Percentiles rank a stretch among this genome's conserved stretches.
Evolutionary conservation across 2,329 filamentous ascomycete genomes (phyloP).

Genomic region (Apiospora koreana): DNA sequence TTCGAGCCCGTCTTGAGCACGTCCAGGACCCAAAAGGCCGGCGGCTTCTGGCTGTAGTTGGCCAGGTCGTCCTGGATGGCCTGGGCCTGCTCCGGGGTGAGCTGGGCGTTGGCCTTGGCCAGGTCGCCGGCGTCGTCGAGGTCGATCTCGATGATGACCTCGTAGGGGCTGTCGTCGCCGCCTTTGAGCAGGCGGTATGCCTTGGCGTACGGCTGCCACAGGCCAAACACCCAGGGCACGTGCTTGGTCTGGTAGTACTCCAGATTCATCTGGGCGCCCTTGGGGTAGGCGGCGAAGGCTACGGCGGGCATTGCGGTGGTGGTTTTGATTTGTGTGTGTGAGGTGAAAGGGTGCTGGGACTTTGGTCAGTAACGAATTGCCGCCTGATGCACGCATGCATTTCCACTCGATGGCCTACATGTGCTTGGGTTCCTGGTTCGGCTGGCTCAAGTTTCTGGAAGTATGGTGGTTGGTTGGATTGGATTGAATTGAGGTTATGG

Average conservation of each 20-base stretch:
- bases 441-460: too few relatives aligned
- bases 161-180: conserved; percentile 15
- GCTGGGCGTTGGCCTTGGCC: conserved; percentile 4
- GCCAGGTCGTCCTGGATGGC: conserved; percentile 13
- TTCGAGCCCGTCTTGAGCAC: background rate
- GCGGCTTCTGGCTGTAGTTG: conserved; percentile 16
- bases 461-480: too few relatives aligned
- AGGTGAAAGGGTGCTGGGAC: background rate
- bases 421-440: too few relatives aligned
- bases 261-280: conserved; percentile 17
- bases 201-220: conserved; percentile 12
- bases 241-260: conserved; percentile 20
- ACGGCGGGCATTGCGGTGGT: conserved; percentile 10
- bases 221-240: conserved; percentile 10
- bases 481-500: too few relatives aligned
- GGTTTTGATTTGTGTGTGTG: background rate
- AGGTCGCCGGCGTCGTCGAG: conserved; percentile 14
- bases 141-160: conserved; percentile 15
- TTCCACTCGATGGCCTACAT: background rate
- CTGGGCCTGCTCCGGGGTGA: conserved; percentile 10
- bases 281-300: conserved; percentile 16
- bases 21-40: conserved; percentile 13
- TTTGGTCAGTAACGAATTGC: background rate
- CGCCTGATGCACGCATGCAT: background rate
- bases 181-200: conserved; percentile 10